Evolutionary conservation across 2,329 filamentous ascomycete species (phyloP).

Genomic region (Lachnellula arida): DNA sequence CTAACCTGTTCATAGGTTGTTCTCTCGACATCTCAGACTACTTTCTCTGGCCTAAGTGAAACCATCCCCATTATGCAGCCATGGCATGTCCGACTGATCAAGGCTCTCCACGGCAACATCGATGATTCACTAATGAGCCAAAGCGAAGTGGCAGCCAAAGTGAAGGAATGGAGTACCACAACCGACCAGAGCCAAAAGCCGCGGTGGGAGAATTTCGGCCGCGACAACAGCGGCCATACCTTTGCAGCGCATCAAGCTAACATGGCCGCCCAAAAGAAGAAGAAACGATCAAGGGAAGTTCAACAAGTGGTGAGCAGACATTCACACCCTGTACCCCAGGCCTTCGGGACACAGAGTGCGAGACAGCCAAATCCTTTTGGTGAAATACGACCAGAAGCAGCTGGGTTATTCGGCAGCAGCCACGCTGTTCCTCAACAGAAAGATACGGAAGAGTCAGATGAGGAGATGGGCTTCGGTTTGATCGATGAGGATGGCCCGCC

Average conservation of each 20-base stretch:
- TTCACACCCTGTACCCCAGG: not conserved
- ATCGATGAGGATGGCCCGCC: constrained; percentile 6
- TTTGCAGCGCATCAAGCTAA: not conserved
- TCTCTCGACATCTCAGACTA: constrained; percentile 46
- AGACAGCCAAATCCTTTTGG: not conserved
- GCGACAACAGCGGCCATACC: not conserved
- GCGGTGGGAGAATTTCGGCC: constrained; percentile 36
- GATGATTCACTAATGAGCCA: constrained; percentile 22
- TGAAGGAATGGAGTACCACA: constrained; percentile 24
- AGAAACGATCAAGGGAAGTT: not conserved
- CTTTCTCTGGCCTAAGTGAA: constrained; percentile 45
- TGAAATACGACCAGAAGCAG: not conserved
- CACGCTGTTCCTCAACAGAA: not conserved
- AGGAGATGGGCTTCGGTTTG: constrained; percentile 11
- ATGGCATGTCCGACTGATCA: constrained; percentile 43
- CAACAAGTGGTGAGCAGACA: not conserved
- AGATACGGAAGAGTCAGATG: constrained; percentile 5
- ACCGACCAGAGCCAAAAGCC: constrained; percentile 25
- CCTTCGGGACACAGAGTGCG: not conserved
- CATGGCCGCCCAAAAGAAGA: not conserved
- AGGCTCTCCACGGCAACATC: constrained; percentile 10
- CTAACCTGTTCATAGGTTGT: constrained; percentile 24
- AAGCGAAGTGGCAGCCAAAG: constrained; percentile 33
- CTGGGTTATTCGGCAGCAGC: not conserved
- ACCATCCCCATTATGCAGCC: constrained; percentile 41